A percentile compares a stretch with the other conserved stretches of the same genome.
phyloP scores from a whole-genome alignment of 371 early-diverging fungal species.

The Haplosporangium sp. region DNA sequence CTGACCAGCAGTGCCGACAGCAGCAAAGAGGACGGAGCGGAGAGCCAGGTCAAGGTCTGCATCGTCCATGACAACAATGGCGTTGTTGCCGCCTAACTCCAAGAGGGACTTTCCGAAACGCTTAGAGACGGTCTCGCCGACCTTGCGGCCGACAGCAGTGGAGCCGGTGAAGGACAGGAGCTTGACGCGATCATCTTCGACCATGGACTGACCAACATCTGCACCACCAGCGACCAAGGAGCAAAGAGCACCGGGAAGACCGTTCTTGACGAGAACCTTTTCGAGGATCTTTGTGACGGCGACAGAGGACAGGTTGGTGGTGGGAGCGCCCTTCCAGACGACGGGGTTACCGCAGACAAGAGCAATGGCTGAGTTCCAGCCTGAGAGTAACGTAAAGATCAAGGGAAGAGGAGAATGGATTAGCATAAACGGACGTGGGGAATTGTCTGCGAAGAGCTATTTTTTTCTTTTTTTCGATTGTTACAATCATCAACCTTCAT shows the following conservation, averaged over 20 bases:
- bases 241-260: conserved; percentile 88
- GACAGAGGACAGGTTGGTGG: conserved; percentile 87
- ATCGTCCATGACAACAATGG: conserved; percentile 92
- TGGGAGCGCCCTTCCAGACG: conserved; percentile 95
- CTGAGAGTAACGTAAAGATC: conserved; percentile 6
- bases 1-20: conserved; percentile 97
- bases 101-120: conserved; percentile 91
- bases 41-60: conserved; percentile 95
- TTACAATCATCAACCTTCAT: neutral
- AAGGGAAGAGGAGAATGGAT: neutral
- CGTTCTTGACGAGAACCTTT: conserved; percentile 86
- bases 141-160: conserved; percentile 81
- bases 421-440: neutral
- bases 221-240: conserved; percentile 91
- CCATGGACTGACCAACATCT: conserved; percentile 87
- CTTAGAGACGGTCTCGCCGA: conserved; percentile 83
- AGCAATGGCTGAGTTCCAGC: conserved; percentile 96
- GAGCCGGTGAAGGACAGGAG: conserved; percentile 94
- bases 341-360: conserved; percentile 95
- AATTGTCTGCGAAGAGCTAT: neutral
- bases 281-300: conserved; percentile 92
- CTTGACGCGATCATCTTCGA: conserved; percentile 77
- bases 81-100: conserved; percentile 98
- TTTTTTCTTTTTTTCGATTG: neutral
- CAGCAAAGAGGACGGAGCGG: conserved; percentile 92